Evolutionary conservation across 257 asterid species (phyloP), one percentile per base, ranked within the genome.

Genomic region (Oldenlandia corymbosa): DNA sequence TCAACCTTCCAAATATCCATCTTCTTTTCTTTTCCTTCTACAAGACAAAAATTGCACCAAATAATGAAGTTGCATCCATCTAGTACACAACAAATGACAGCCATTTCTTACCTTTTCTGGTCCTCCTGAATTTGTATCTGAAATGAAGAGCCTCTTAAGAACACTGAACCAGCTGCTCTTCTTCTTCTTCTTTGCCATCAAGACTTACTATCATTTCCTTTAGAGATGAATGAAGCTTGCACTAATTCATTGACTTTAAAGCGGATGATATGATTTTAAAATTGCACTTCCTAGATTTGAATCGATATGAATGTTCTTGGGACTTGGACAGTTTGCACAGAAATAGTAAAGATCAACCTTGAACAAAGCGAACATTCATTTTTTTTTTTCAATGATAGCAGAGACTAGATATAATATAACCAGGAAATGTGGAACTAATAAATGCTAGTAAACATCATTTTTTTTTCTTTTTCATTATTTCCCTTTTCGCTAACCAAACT

Each of bases 111-210:
- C 97, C 96, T 79, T 88, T 4, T 82, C 95, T 59, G 72, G 20
- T 78, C 84, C 81, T 54, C 84, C 81, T 54, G 88, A 79, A 62
- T 74, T 78, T 21, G 83, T 71, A 45, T 80, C 96, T 53, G 90
- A 61, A 58, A 85, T n/a, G 72, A 88, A 84, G 23, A 91, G 14
- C 73, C 80, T 84, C 84, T 75, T 88, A 13, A 91, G 54, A 12
- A 81, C 32, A 62, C 71, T 69, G 75, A 88, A 80, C 96, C 92
- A 88, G 30, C 82, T 81, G 80, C 71, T 84, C 85, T 76, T 90
- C 80, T 76, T 90, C 80, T 72, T 85, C 24, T 84, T 94, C 97
- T 88, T 90, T 56, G 36, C 30, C n/a, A n/a, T n/a, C n/a, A n/a
- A n/a, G n/a, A n/a, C n/a, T 53, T 61, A n/a, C 32, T 60, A 65